Evolutionary conservation across 2,329 filamentous ascomycete genomes (phyloP).

Genomic region (Gliomastix tumulicola): DNA sequence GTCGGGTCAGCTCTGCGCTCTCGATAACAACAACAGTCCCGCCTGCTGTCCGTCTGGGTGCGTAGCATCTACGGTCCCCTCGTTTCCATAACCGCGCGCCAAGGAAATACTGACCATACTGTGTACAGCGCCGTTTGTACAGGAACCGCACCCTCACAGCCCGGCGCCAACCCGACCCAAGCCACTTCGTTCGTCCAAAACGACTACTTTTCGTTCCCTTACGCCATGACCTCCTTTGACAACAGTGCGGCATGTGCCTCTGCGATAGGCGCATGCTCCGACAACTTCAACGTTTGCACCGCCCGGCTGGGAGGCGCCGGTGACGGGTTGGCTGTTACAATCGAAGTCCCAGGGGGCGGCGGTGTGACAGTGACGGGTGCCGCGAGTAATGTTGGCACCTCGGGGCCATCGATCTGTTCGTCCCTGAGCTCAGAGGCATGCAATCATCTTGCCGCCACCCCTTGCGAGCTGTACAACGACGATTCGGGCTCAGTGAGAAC

Average conservation of each 20-base stretch:
- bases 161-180: slow-evolving; percentile 25
- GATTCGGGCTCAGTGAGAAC: too few relatives aligned
- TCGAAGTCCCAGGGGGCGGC: slow-evolving; percentile 45
- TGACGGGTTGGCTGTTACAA: slow-evolving; percentile 43
- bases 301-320: slow-evolving; percentile 34
- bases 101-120: too few relatives aligned
- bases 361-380: slow-evolving; percentile 42
- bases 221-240: slow-evolving; percentile 43
- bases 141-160: slow-evolving; percentile 36
- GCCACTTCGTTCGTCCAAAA: slow-evolving; percentile 47
- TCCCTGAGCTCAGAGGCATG: slow-evolving; percentile 48
- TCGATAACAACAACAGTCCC: slow-evolving; percentile 39
- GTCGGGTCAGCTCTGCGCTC: slow-evolving; percentile 39
- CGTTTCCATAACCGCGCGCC: too few relatives aligned
- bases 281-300: slow-evolving; percentile 48
- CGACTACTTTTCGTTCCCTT: slow-evolving; percentile 53
- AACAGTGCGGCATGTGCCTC: slow-evolving; percentile 44
- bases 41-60: slow-evolving; percentile 49
- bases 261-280: slow-evolving; percentile 42
- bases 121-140: slow-evolving; percentile 50
- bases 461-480: slow-evolving; percentile 24
- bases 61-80: too few relatives aligned
- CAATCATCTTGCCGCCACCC: slow-evolving; percentile 29
- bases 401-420: slow-evolving; percentile 47
- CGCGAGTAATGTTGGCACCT: slow-evolving; percentile 29